Percentiles rank a stretch among this genome's conserved stretches.
Evolutionary conservation across 805 yeast genomes (phyloP).

Genomic region (Ogataea paraovalis): DNA sequence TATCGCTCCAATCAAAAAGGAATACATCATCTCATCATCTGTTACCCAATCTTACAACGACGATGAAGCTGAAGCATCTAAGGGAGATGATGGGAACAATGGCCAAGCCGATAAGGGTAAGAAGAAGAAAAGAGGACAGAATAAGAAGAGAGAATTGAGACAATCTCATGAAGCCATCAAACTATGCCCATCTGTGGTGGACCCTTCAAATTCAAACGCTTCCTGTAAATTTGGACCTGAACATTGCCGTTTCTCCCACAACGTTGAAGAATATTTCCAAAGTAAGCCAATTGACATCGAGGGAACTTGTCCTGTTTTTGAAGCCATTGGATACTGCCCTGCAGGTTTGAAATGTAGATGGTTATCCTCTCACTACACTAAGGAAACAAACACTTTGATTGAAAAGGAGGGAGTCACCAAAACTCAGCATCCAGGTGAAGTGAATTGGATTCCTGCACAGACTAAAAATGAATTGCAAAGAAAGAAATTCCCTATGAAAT

Average conservation of each 20-base stretch:
- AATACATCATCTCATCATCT: conserved; percentile 44
- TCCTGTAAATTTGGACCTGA: conserved; percentile 65
- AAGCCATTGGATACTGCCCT: conserved; percentile 84
- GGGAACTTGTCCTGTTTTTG: conserved; percentile 81
- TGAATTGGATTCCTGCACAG: conserved; percentile 55
- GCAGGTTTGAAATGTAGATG: conserved; percentile 91
- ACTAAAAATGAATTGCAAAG: conserved; percentile 49
- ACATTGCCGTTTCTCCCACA: conserved; percentile 74
- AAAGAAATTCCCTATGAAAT: conserved; percentile 55
- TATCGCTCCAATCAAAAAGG: conserved; percentile 72
- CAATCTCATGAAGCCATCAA: conserved; percentile 62
- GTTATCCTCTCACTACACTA: conserved; percentile 65
- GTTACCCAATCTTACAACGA: conserved; percentile 32
- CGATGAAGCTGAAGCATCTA: conserved; percentile 45
- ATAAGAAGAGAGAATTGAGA: conserved; percentile 55
- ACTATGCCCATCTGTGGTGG: conserved; percentile 61
- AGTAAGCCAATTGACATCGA: conserved; percentile 68
- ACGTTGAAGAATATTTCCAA: conserved; percentile 57
- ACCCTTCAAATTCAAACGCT: conserved; percentile 40
- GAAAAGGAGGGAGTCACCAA: conserved; percentile 38
- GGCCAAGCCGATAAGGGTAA: conserved; percentile 9
- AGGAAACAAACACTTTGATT: conserved; percentile 40
- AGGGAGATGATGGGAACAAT: conserved; percentile 44
- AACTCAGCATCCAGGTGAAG: conserved; percentile 40
- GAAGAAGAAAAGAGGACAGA: conserved; percentile 39